Conservation (phyloP, 176 grass and related monocot species). For the barley (Hordeum vulgare) region DNA sequence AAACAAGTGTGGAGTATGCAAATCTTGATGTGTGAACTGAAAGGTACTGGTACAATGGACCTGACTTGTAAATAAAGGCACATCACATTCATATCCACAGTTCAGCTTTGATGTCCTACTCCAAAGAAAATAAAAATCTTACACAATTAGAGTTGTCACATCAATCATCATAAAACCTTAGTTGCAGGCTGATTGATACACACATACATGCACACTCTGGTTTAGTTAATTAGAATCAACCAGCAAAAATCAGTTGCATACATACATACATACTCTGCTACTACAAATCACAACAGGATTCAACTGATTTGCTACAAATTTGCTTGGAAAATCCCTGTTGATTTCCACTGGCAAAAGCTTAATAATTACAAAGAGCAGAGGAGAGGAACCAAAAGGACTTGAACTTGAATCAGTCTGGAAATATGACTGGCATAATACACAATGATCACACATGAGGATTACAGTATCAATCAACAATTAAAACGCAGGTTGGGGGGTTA, state of each 20-base stretch:
- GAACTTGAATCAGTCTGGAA: not conserved
- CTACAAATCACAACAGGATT: not conserved
- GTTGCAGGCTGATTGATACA: not conserved
- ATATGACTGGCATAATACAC: not conserved
- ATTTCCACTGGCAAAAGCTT: not conserved
- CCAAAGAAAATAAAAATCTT: not conserved
- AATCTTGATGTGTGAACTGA: not conserved
- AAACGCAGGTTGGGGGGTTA: not conserved
- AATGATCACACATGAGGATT: not conserved
- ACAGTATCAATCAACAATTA: slow-evolving; percentile 26
- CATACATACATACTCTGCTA: not conserved
- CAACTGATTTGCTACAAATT: not conserved
- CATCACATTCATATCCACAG: slow-evolving; percentile 9
- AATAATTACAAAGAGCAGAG: not conserved
- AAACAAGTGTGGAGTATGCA: slow-evolving; percentile 1
- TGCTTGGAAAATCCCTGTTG: not conserved
- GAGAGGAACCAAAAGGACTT: not conserved
- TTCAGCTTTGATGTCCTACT: not conserved
- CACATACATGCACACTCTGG: not conserved
- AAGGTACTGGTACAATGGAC: slow-evolving; percentile 11
- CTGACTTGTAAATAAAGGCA: slow-evolving; percentile 14
- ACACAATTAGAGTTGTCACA: not conserved
- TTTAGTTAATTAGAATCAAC: not conserved
- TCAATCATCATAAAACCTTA: not conserved
- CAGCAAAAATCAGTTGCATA: not conserved